Evolutionary conservation across 805 yeast species (phyloP), one percentile per base, ranked within the genome.

Genomic region (Debaryomyces prosopidis): DNA sequence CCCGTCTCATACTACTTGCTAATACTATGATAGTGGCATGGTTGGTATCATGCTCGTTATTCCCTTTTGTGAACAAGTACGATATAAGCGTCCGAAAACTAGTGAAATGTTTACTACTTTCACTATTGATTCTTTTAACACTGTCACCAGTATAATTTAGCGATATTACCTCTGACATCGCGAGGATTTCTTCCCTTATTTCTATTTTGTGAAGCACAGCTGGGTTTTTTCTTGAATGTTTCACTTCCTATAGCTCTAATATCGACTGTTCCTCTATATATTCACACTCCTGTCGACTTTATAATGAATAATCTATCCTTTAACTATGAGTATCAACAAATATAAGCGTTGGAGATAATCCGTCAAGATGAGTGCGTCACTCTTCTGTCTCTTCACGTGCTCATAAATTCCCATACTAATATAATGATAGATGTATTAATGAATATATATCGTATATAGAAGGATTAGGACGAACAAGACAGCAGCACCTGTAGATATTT

Each of bases 21-120:
- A 50, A 46, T 1, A 66, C 58, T 5, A 71, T 52, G 18, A 68
- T 61, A 6, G 69, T 63, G 12, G 71, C 62, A 40, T 57, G 56
- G 46, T 57, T 57, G n/a, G 58, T 47, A 44, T 71, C 75, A n/a
- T 41, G 30, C 49, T 72, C 76, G 30, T 41, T 49, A 50, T 62
- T 67, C 8, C 70, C 71, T 41, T 59, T 57, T 35, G 50, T 45
- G 49, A 70, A 69, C 26, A 71, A 49, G 37, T 51, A 40, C 26
- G 51, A 27, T n/a, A 67, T 45, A 44, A 60, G 56, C 39, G 44
- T 50, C 19, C 41, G 48, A 43, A 53, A 60, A 34, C 30, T 14
- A 28, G 14, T 17, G 26, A 38, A 38, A 33, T n/a, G 9, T 5
- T 14, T 27, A 14, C 18, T 15, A 17, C 26, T 26, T 28, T 23